Base-by-base conservation (phyloP, 352 stramenopile genomes). In the Pythium folliculosum region DNA sequence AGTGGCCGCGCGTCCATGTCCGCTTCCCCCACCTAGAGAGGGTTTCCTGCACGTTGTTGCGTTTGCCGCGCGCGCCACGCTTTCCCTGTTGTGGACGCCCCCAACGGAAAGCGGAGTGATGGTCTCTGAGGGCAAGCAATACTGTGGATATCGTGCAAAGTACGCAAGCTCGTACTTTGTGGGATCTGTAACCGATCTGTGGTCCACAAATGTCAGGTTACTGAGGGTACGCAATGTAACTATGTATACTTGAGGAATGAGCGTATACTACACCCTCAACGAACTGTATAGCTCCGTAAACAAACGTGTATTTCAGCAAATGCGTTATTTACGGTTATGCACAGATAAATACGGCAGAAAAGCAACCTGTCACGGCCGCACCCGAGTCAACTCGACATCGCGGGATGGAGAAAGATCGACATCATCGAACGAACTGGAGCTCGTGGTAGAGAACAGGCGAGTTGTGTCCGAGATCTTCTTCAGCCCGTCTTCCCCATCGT, bases 91-190 rank as follows among this genome's bases (percentile, higher is more conserved):
- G 45, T n/a, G 40, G 4, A 54, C 22, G 7, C 5, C 22, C 50
- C 45, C 38, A 54, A 54, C 32, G 54, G 60, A 58, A 67, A 67
- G 23, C 17, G 35, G 60, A 67, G 60, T 67, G 60, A 54, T 60
- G 60, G 60, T 67, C 40, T 21, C 14, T 3, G 40, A 22, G 40
- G 19, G 23, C 38, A 16, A 19, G 4, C 25, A 35, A 1, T 38
- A 45, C 23, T 40, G 35, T 45, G 21, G 9, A 40, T 27, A 4
- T 43, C 30, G 23, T 8, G 22, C 21, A 17, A 63, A 53, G 40
- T 63, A 60, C 60, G 50, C 1, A 58, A 37, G n/a, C 3, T n/a
- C 57, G 57, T 56, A 63, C 43, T 54, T 63, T 47, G 17, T 47
- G 40, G 40, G 7, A 47, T 19, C 13, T n/a, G 14, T 47, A 47